These are phyloP conservation scores for Colletotrichum sp. DNA, from an alignment of 2,329 filamentous ascomycete species.

Conservation along the genomic window DNA sequence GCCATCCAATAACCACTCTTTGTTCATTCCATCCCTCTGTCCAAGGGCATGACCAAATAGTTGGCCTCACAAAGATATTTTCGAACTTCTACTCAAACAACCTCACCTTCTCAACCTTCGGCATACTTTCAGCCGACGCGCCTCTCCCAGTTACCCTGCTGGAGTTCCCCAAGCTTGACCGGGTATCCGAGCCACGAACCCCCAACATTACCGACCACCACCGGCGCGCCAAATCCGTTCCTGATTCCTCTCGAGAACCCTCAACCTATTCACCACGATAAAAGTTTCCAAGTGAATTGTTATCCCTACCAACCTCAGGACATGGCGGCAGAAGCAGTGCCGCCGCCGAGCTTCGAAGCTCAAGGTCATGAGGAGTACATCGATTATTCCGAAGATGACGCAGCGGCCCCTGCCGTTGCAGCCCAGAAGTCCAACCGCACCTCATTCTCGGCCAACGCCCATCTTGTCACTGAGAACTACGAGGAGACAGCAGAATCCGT, in stretches of 20 bases:
- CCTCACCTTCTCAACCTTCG: background rate
- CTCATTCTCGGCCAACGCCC: conserved; percentile 4
- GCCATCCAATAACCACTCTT: background rate
- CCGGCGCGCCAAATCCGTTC: background rate
- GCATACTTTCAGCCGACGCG: background rate
- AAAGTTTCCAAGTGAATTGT: background rate
- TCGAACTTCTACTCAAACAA: background rate
- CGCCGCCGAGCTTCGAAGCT: conserved; percentile 1
- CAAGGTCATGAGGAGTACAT: conserved; percentile 16
- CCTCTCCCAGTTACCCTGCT: background rate
- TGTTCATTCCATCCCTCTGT: background rate
- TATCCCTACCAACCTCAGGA: background rate
- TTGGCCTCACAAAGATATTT: background rate
- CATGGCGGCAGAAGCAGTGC: conserved; percentile 13
- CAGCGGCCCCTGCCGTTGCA: background rate
- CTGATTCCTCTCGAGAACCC: background rate
- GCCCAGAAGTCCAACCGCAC: background rate
- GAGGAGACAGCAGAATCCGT: background rate
- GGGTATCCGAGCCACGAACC: background rate
- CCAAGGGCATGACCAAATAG: background rate
- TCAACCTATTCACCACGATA: background rate
- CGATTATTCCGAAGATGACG: conserved; percentile 21
- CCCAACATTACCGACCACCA: background rate
- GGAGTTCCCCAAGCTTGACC: background rate
- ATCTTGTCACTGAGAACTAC: background rate